Evolutionary conservation across 345 rosid species (phyloP).

Genomic region (Eucalyptus regnans): DNA sequence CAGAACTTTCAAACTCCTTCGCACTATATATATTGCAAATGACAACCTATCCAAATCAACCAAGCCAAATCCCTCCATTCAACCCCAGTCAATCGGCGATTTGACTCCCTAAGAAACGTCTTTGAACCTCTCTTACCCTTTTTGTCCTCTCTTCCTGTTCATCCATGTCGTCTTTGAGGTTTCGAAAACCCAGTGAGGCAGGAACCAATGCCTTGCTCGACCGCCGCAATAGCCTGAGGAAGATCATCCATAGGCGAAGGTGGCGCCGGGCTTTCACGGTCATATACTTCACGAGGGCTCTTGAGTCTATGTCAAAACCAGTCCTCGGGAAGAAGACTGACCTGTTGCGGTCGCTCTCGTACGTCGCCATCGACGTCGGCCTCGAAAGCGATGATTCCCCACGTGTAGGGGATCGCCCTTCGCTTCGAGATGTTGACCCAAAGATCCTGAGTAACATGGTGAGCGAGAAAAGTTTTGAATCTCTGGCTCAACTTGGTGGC

Average conservation of each 20-base stretch:
- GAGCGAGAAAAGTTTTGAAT: background rate
- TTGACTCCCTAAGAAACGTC: background rate
- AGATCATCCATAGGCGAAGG: background rate
- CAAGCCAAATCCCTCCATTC: background rate
- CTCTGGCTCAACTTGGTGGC: background rate
- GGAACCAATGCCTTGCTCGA: rapidly evolving
- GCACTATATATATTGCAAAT: background rate
- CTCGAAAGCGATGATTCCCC: rapidly evolving
- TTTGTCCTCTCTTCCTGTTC: background rate
- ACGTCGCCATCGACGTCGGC: rapidly evolving
- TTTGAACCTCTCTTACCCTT: background rate
- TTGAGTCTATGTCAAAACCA: background rate
- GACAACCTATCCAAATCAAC: rapidly evolving
- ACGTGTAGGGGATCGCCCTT: rapidly evolving
- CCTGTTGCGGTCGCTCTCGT: background rate
- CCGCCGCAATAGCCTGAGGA: rapidly evolving
- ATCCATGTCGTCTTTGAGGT: background rate
- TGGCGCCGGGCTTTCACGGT: background rate
- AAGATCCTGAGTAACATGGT: background rate
- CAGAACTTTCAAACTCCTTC: background rate
- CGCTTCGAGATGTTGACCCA: rapidly evolving
- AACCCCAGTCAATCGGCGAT: background rate
- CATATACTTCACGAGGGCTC: background rate
- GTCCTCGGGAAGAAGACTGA: background rate
- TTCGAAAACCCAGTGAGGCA: background rate